phyloP scores from a whole-genome alignment of 2,329 filamentous ascomycete species.

The Monosporascus cannonballus region DNA sequence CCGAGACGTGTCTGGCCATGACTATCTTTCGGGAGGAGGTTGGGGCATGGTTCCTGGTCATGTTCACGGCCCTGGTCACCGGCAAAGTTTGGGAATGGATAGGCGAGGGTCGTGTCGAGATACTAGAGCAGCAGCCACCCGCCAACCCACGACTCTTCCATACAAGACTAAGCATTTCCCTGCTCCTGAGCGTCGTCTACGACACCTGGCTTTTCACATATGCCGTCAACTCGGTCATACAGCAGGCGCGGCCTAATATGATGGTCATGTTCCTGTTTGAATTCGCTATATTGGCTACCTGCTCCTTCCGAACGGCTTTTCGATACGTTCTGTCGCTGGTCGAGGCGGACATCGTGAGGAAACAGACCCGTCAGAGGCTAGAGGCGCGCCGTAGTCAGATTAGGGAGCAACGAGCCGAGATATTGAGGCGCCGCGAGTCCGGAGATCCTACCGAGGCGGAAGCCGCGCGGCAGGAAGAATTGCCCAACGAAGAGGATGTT shows the following conservation, averaged over 20 bases:
- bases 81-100: slow-evolving; percentile 99
- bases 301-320: slow-evolving; percentile 70
- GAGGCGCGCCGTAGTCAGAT: slow-evolving; percentile 64
- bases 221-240: slow-evolving; percentile 74
- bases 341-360: slow-evolving; percentile 68
- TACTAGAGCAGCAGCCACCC: slow-evolving; percentile 91
- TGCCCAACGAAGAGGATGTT: slow-evolving; percentile 66
- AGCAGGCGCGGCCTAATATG: slow-evolving; percentile 89
- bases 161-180: slow-evolving; percentile 68
- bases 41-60: slow-evolving; percentile 88
- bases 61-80: slow-evolving; percentile 89
- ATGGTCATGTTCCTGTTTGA: slow-evolving; percentile 99
- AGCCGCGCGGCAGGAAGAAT: slow-evolving; percentile 39
- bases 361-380: slow-evolving; percentile 66
- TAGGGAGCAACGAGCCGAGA: slow-evolving; percentile 48
- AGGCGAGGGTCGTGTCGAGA: slow-evolving; percentile 86
- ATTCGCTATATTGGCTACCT: slow-evolving; percentile 79
- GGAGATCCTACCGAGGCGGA: slow-evolving; percentile 41
- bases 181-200: slow-evolving; percentile 73
- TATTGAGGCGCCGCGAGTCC: slow-evolving; percentile 41
- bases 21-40: slow-evolving; percentile 96
- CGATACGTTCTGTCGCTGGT: slow-evolving; percentile 74
- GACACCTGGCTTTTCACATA: slow-evolving; percentile 77
- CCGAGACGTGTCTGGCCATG: slow-evolving; percentile 95
- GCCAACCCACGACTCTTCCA: slow-evolving; percentile 87